Percentiles rank a stretch among this genome's conserved stretches.
These are phyloP conservation scores for Juglanconis sp. DNA, from an alignment of 2,329 filamentous ascomycete species.

Conservation along the genomic window DNA sequence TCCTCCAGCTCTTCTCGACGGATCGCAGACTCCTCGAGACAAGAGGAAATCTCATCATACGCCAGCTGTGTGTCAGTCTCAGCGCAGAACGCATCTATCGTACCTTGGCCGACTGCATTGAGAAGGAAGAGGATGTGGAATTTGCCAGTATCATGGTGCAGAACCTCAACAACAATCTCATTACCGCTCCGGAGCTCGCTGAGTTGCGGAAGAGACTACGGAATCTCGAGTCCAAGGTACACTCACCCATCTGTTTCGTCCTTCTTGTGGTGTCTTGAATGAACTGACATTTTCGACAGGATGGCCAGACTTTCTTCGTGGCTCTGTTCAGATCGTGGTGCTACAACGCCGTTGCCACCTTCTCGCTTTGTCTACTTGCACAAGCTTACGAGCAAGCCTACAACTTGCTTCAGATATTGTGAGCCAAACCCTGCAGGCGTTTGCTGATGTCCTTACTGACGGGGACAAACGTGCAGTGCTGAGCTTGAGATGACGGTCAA, in stretches of 20 bases:
- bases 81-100: slow-evolving; percentile 95
- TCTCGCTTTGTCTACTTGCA: slow-evolving; percentile 89
- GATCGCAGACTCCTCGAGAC: slow-evolving; percentile 89
- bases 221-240: slow-evolving; percentile 81
- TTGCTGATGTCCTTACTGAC: slow-evolving; percentile 22
- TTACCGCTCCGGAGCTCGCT: slow-evolving; percentile 89
- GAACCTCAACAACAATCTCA: slow-evolving; percentile 97
- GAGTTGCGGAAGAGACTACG: slow-evolving; percentile 86
- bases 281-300: slow-evolving; percentile 43
- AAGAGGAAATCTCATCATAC: slow-evolving; percentile 91
- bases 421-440: slow-evolving; percentile 5
- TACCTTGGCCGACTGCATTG: slow-evolving; percentile 91
- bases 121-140: slow-evolving; percentile 96
- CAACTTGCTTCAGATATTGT: slow-evolving; percentile 94
- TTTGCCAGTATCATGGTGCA: slow-evolving; percentile 99
- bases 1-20: slow-evolving; percentile 92
- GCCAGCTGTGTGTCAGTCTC: slow-evolving; percentile 87
- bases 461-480: slow-evolving; percentile 52
- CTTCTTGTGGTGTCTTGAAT: neutral
- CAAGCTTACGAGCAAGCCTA: slow-evolving; percentile 99
- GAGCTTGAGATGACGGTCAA: slow-evolving; percentile 99
- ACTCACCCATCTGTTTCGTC: neutral
- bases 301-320: slow-evolving; percentile 94
- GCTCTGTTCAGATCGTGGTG: slow-evolving; percentile 96
- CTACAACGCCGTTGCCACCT: slow-evolving; percentile 96